A percentile compares a stretch with the other conserved stretches of the same genome.
These are phyloP conservation scores for Phialocephala subalpina DNA, from an alignment of 2,329 filamentous ascomycete species.

Conservation along the genomic window DNA sequence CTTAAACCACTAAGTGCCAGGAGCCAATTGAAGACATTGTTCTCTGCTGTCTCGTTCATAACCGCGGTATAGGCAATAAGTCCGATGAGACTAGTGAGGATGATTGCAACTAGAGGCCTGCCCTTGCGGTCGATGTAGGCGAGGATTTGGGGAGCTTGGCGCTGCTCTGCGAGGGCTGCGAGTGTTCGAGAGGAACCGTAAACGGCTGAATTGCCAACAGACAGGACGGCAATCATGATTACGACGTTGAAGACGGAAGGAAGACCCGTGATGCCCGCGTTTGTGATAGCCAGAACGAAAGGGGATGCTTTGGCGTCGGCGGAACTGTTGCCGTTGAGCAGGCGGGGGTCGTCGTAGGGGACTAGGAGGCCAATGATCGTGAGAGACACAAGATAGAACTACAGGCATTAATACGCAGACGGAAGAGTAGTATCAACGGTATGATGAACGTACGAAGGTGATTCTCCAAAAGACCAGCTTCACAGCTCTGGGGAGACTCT, in stretches of 20 bases:
- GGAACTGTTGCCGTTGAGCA: conserved; percentile 44
- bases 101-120: conserved; percentile 60
- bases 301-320: conserved; percentile 53
- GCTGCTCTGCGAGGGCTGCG: conserved; percentile 64
- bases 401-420: not conserved
- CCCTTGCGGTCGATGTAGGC: conserved; percentile 64
- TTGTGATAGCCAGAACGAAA: conserved; percentile 63
- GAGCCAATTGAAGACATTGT: conserved; percentile 70
- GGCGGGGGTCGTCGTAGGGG: conserved; percentile 49
- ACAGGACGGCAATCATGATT: conserved; percentile 65
- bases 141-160: conserved; percentile 64
- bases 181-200: conserved; percentile 67
- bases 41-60: conserved; percentile 50
- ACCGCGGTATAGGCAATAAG: conserved; percentile 61
- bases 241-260: conserved; percentile 66
- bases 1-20: conserved; percentile 68
- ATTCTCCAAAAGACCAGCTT: conserved; percentile 64
- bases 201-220: conserved; percentile 64
- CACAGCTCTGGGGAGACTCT: conserved; percentile 56
- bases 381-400: conserved; percentile 59
- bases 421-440: not conserved
- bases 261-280: conserved; percentile 59
- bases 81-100: conserved; percentile 42
- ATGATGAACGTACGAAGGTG: conserved; percentile 40
- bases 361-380: conserved; percentile 60